These are phyloP conservation scores for Colletotrichum sublineola DNA, from an alignment of 2,329 filamentous ascomycete species.

Conservation along the genomic window DNA sequence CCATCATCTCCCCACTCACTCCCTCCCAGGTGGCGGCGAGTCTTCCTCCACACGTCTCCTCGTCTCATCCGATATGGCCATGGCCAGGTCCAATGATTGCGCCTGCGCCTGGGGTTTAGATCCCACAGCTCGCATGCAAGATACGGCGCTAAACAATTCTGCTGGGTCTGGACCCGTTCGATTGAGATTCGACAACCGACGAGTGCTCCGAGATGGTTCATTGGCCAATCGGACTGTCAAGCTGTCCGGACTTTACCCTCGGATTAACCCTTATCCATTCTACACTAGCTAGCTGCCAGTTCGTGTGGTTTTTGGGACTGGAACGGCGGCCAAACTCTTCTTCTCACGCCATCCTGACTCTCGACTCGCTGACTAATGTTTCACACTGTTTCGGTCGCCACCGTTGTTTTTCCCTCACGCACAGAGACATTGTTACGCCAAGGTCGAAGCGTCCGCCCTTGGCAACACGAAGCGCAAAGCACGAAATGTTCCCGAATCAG, in stretches of 20 bases:
- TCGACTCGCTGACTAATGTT: slow-evolving; percentile 32
- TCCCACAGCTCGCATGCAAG: neutral
- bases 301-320: too few relatives aligned
- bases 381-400: slow-evolving; percentile 36
- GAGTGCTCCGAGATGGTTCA: neutral
- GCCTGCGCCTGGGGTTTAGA: neutral
- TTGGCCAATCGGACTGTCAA: neutral
- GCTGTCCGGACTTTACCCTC: neutral
- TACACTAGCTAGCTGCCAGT: too few relatives aligned
- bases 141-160: slow-evolving; percentile 11
- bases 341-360: neutral
- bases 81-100: neutral
- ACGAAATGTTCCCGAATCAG: neutral
- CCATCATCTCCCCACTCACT: neutral
- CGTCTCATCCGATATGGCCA: neutral
- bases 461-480: slow-evolving; percentile 12
- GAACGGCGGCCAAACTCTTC: too few relatives aligned
- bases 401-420: neutral
- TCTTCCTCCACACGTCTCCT: neutral
- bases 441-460: neutral
- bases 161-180: slow-evolving; percentile 31
- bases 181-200: slow-evolving; percentile 30
- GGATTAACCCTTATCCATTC: neutral
- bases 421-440: neutral
- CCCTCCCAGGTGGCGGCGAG: neutral